A percentile compares a stretch with the other conserved stretches of the same genome.
phyloP scores from a whole-genome alignment of 1,284 basidiomycete genomes.

The Ceratobasidium sp. region DNA sequence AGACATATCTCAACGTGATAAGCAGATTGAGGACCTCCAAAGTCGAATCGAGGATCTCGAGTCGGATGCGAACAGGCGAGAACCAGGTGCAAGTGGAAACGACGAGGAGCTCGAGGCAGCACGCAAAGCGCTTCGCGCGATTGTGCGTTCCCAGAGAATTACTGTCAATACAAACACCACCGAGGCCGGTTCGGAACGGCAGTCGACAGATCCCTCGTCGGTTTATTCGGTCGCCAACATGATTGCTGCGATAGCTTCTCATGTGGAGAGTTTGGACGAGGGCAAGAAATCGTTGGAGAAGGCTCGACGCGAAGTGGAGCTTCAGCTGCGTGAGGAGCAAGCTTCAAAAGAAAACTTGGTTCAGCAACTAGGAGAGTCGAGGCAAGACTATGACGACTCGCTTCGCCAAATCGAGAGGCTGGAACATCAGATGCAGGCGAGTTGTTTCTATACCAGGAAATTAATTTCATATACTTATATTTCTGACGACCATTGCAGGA shows the following conservation, averaged over 20 bases:
- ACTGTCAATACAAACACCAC: constrained; percentile 49
- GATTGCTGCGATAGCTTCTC: constrained; percentile 59
- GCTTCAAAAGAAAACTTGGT: constrained; percentile 59
- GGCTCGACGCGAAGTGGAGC: constrained; percentile 39
- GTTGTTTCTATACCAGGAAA: constrained; percentile 17
- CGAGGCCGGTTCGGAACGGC: constrained; percentile 53
- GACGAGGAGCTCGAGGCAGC: constrained; percentile 61
- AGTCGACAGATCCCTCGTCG: constrained; percentile 46
- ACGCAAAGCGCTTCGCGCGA: constrained; percentile 55
- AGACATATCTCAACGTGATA: constrained; percentile 16
- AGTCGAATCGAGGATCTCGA: constrained; percentile 57
- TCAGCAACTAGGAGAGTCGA: constrained; percentile 62
- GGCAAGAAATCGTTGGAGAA: constrained; percentile 45
- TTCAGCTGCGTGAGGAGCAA: constrained; percentile 52
- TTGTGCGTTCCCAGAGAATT: constrained; percentile 60
- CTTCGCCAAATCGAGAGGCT: constrained; percentile 49
- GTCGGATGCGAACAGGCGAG: constrained; percentile 53
- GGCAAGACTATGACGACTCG: constrained; percentile 50
- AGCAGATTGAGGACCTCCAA: constrained; percentile 51
- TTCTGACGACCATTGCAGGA: constrained; percentile 41
- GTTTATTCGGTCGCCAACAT: constrained; percentile 54
- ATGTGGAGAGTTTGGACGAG: constrained; percentile 61
- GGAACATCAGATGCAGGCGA: constrained; percentile 57
- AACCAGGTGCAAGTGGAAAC: constrained; percentile 60
- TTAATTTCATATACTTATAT: constrained; percentile 24